Evolutionary conservation across 495 filamentous ascomycete genomes (phyloP).

Genomic region (Lentithecium fluviatile): DNA sequence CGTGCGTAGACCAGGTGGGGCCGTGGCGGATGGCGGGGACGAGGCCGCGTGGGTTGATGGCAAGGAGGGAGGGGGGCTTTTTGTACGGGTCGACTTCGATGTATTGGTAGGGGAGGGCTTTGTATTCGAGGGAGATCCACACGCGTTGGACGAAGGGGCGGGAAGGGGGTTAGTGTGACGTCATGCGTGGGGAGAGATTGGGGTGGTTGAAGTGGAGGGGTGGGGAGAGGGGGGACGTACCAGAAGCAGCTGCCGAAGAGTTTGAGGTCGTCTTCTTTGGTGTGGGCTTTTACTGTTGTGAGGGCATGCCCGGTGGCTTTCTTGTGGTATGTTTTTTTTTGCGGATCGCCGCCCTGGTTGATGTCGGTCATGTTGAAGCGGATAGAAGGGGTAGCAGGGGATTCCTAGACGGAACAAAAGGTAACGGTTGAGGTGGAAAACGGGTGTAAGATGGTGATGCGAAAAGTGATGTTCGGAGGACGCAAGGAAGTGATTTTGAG

Average conservation of each 20-base stretch:
- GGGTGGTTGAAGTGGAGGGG: not conserved
- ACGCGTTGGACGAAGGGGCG: conserved; percentile 88
- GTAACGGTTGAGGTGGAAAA: too few relatives aligned
- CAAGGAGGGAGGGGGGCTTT: conserved; percentile 73
- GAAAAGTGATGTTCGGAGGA: not conserved
- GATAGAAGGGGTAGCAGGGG: not conserved
- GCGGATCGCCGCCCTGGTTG: conserved; percentile 37
- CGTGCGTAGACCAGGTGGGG: conserved; percentile 77
- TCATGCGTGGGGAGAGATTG: conserved; percentile 12
- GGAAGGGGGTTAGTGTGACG: conserved; percentile 9
- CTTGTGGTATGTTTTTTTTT: conserved; percentile 78
- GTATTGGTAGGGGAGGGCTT: conserved; percentile 83
- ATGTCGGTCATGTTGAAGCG: conserved; percentile 36
- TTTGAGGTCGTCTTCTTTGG: conserved; percentile 70
- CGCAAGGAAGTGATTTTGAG: not conserved
- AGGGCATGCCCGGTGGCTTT: conserved; percentile 76
- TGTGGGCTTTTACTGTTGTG: conserved; percentile 69
- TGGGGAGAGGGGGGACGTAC: conserved; percentile 49
- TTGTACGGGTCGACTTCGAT: conserved; percentile 87
- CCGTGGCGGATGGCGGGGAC: conserved; percentile 82
- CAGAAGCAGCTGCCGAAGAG: conserved; percentile 91
- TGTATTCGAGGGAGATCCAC: conserved; percentile 92
- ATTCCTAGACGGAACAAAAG: not conserved
- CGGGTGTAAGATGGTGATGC: too few relatives aligned
- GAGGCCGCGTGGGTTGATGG: conserved; percentile 84